Base-by-base conservation (phyloP, 352 stramenopile genomes). In the Phytopythium oedochilum region DNA sequence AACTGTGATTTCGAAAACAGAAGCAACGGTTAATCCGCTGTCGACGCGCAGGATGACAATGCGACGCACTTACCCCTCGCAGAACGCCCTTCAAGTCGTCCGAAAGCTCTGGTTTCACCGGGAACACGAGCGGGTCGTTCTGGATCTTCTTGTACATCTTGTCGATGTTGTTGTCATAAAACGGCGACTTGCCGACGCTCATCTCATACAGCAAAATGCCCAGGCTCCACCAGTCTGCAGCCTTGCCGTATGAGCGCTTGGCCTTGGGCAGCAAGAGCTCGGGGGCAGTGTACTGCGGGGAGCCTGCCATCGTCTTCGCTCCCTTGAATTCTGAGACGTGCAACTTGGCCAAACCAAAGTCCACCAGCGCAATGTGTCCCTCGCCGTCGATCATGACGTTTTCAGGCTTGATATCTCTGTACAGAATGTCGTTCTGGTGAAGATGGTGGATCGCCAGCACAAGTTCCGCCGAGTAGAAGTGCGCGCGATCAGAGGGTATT, bases 381-480 rank as follows among this genome's bases (percentile, higher is more conserved):
- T 97, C 89, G 8, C 79, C 82, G 61, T 98, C 95, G 39, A 98
- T 96, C 71, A 98, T 96, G 18, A 98, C 79, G 59, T 98, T 98
- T 66, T 98, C 93, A 14, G 95, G 95, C 59, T 99, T 99, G 32
- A 98, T 95, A 64, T 99, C 96, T 64, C 89, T 88, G 71, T 98
- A 98, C 11, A 98, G 76, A 71, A 98, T 98, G 63, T 98, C 83
- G 61, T 95, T 86, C 49, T 96, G 75, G 67, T 98, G 94, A 60
- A 98, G 68, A 49, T 97, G 89, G 52, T 96, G 88, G 55, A 98
- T 94, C 26, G 84, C 94, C 9, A 97, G 68, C 34, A 94, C 85
- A 40, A 98, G 75, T 64, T 98, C 94, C 8, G 94, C 94, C 35
- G 86, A 87, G 70, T 98, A 98, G 62, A 98, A 95, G 60, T 94